Conservation (phyloP, 306 rosid genomes). For the Cicer arietinum region DNA sequence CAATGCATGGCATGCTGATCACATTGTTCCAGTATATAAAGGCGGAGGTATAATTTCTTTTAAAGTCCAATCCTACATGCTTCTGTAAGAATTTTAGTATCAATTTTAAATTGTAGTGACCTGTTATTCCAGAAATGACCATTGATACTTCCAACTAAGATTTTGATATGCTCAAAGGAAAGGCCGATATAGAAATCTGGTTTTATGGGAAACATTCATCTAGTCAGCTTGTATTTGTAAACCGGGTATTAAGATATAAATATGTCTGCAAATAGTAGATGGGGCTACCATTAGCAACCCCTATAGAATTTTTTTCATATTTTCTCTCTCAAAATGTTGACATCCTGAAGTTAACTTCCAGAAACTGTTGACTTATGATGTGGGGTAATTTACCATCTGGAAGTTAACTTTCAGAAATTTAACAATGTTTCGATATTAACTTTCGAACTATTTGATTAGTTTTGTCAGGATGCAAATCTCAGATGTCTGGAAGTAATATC, state of each 20-base stretch:
- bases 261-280: not conserved
- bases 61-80: conserved; percentile 1
- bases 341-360: not conserved
- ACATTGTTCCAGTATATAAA: conserved; percentile 85
- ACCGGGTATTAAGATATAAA: not conserved
- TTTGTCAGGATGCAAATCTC: not conserved
- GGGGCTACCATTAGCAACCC: not conserved
- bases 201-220: not conserved
- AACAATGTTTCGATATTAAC: not conserved
- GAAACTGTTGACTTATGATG: not conserved
- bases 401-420: not conserved
- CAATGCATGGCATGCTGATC: conserved; percentile 97
- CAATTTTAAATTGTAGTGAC: conserved; percentile 9
- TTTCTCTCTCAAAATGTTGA: not conserved
- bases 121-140: conserved; percentile 20
- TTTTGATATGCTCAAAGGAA: conserved; percentile 9
- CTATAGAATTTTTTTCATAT: not conserved
- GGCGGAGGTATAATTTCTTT: conserved; percentile 83
- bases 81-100: conserved; percentile 15
- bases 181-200: not conserved
- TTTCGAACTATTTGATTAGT: not conserved
- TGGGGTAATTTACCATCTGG: conserved; percentile 4
- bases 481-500: not conserved
- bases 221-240: not conserved
- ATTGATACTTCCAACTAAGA: conserved; percentile 4